Base-by-base conservation (phyloP, 1,139 yeast genomes). In the Geotrichum australiense region DNA sequence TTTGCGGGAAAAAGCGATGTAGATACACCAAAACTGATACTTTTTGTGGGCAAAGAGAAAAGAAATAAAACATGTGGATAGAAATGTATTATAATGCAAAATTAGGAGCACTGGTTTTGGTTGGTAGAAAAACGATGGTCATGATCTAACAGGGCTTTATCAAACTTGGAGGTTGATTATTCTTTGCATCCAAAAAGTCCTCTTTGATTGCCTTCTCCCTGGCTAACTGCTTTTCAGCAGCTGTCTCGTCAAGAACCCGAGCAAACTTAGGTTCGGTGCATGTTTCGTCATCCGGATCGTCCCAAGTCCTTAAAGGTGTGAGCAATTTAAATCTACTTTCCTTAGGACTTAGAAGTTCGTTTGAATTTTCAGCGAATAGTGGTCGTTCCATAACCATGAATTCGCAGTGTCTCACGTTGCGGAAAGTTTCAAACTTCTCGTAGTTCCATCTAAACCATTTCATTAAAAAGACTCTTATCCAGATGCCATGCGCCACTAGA, bases 361-460 rank as follows among this genome's bases (percentile, higher is more conserved):
- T 43, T 2, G 64, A 65, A 10, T 35, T 37, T 12, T 61, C 64
- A 12, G 16, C 21, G 14, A n/a, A n/a, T 7, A 7, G 5, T 36
- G 67, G 62, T 45, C 71, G 68, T 57, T 83, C 85, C 94, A 87
- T 83, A 25, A 81, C 73, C 31, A 87, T 67, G 58, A 82, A 80
- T 50, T 80, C 77, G 55, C 96, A 89, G 59, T 87, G 93, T 0
- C 87, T 89, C 14, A 87, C 76, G 58, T 87, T 87, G 46, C 80
- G 72, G 50, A 87, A 69, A 33, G 80, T 71, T 62, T 87, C 96
- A 62, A 86, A 87, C 61, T 80, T 79, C 59, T 87, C 96, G 57
- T 81, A 89, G 2, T 82, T 73, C 96, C 96, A 87, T 43, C 94
- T 68, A 58, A 78, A 87, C 96, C 96, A 66, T 56, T 86, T 83